Percentiles rank a stretch among this genome's conserved stretches.
phyloP scores from a whole-genome alignment of 106 monocot genomes.

The Cymbidium sinense region DNA sequence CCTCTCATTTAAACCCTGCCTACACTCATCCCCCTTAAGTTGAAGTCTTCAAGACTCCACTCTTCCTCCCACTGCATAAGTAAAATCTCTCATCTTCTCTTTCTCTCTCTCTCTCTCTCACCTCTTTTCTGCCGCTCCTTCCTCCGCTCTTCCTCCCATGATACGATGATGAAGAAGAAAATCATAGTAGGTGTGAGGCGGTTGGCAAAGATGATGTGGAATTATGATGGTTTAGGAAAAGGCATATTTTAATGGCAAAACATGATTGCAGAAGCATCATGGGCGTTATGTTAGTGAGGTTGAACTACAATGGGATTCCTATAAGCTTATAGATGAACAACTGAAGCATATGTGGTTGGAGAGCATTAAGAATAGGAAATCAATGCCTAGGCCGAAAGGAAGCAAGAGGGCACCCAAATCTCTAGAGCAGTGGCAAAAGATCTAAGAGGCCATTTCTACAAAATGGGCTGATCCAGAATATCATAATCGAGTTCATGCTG shows the following conservation, averaged over 20 bases:
- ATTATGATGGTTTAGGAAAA: slow-evolving; percentile 57
- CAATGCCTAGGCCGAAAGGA: slow-evolving; percentile 40
- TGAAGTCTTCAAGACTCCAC: too few species aligned
- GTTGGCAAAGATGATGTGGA: slow-evolving; percentile 63
- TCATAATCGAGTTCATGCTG: slow-evolving; percentile 66
- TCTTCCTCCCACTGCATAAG: too few species aligned
- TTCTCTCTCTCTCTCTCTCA: too few species aligned
- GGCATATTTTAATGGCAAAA: slow-evolving; percentile 74
- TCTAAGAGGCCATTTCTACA: slow-evolving; percentile 81
- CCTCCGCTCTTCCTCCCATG: too few species aligned
- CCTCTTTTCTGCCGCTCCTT: too few species aligned
- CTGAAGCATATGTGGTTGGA: slow-evolving; percentile 60
- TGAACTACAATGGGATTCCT: slow-evolving; percentile 85
- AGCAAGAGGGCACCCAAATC: slow-evolving; percentile 82
- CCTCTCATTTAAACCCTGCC: too few species aligned
- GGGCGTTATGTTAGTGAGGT: slow-evolving; percentile 49
- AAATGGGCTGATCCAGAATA: slow-evolving; percentile 96
- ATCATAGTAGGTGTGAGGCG: slow-evolving; percentile 69
- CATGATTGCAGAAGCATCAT: slow-evolving; percentile 62
- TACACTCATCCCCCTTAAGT: too few species aligned
- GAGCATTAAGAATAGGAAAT: slow-evolving; percentile 61
- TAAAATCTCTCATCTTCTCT: too few species aligned
- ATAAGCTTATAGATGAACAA: slow-evolving; percentile 57
- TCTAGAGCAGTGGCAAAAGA: slow-evolving; percentile 66
- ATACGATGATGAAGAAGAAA: slow-evolving; percentile 67